phyloP scores from a whole-genome alignment of 352 stramenopile species.

The Pythium aquatile region DNA sequence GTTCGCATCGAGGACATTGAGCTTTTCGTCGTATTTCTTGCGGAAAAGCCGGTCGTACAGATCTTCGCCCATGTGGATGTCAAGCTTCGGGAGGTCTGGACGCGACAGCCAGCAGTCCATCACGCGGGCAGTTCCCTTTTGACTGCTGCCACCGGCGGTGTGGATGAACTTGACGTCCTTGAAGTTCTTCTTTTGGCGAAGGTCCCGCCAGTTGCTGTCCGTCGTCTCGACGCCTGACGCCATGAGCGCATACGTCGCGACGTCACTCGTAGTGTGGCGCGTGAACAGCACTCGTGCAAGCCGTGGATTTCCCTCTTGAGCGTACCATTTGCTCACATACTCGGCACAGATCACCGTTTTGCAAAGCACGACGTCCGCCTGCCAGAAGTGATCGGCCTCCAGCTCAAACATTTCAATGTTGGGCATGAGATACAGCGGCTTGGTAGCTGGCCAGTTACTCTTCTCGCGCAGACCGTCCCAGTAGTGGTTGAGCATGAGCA shows the following conservation, averaged over 20 bases:
- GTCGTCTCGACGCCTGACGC: neutral
- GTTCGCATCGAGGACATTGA: conserved; percentile 15
- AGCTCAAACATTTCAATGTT: conserved; percentile 58
- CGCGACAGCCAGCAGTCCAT: conserved; percentile 58
- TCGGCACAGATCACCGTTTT: conserved; percentile 52
- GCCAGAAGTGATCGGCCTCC: conserved; percentile 41
- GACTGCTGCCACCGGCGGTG: conserved; percentile 38
- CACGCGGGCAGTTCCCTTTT: conserved; percentile 51
- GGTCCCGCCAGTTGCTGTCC: conserved; percentile 6
- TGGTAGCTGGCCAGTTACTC: conserved; percentile 24
- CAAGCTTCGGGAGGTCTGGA: conserved; percentile 44
- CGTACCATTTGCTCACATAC: conserved; percentile 49
- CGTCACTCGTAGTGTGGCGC: conserved; percentile 56
- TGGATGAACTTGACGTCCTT: conserved; percentile 45
- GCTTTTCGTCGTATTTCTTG: conserved; percentile 5
- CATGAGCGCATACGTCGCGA: conserved; percentile 27
- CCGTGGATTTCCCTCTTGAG: conserved; percentile 54
- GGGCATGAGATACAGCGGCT: conserved; percentile 35
- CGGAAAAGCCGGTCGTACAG: conserved; percentile 27
- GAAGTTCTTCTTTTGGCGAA: conserved; percentile 34
- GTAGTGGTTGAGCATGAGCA: conserved; percentile 44
- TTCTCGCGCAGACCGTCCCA: conserved; percentile 25
- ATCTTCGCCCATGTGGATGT: conserved; percentile 51
- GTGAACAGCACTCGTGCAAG: conserved; percentile 52
- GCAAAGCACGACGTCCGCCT: conserved; percentile 51